phyloP scores from a whole-genome alignment of 2,329 filamentous ascomycete genomes.

The Colletotrichum aenigma region DNA sequence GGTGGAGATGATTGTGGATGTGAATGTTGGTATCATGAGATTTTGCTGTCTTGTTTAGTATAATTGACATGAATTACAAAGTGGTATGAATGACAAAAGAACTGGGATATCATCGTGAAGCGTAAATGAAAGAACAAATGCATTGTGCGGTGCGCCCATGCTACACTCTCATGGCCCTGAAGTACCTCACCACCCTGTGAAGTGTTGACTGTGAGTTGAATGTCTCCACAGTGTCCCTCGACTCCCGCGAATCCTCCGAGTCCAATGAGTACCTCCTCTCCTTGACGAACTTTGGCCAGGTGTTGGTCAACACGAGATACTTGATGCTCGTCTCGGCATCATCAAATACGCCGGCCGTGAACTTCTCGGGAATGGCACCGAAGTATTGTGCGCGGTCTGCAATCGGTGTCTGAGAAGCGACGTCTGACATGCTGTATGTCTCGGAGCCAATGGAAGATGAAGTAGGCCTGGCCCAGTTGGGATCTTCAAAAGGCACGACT shows the following conservation, averaged over 20 bases:
- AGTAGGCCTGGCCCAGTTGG: not conserved
- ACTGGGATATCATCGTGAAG: not conserved
- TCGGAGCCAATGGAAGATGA: not conserved
- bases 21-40: not conserved
- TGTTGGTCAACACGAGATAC: slow-evolving; percentile 46
- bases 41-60: not conserved
- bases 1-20: not conserved
- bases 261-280: slow-evolving; percentile 16
- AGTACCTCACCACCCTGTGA: slow-evolving; percentile 5
- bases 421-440: not conserved
- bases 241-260: slow-evolving; percentile 18
- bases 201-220: not conserved
- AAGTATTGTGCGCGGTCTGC: slow-evolving; percentile 6
- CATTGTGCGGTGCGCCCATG: not conserved
- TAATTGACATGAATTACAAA: not conserved
- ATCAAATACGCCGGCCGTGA: slow-evolving; percentile 55
- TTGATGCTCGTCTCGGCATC: slow-evolving; percentile 59
- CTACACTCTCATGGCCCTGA: not conserved
- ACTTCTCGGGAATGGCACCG: slow-evolving; percentile 40
- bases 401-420: not conserved
- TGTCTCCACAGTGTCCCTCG: slow-evolving; percentile 3
- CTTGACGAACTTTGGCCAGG: slow-evolving; percentile 32
- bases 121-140: not conserved
- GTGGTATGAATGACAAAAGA: not conserved
- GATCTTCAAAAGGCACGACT: slow-evolving; percentile 46